phyloP scores from a whole-genome alignment of 2,329 filamentous ascomycete species.

The Hypoxylon sp. region DNA sequence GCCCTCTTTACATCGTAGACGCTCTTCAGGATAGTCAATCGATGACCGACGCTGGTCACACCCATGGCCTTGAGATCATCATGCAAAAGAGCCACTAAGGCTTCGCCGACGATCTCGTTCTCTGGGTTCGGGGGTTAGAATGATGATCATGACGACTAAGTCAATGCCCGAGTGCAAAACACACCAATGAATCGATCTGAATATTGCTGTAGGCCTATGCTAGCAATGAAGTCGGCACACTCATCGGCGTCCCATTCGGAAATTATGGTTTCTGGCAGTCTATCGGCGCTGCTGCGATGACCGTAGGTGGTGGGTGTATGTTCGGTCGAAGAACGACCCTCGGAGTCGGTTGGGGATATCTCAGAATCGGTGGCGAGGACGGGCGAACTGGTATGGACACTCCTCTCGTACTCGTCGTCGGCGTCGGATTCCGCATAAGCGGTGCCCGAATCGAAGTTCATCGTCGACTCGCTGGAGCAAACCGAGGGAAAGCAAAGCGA shows the following conservation, averaged over 20 bases:
- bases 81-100: slow-evolving; percentile 85
- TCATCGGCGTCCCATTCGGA: slow-evolving; percentile 86
- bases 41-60: slow-evolving; percentile 89
- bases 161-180: slow-evolving; percentile 43
- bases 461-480: slow-evolving; percentile 43
- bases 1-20: slow-evolving; percentile 97
- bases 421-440: slow-evolving; percentile 82
- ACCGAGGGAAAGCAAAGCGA: slow-evolving; percentile 10
- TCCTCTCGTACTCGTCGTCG: slow-evolving; percentile 84
- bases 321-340: slow-evolving; percentile 72
- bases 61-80: slow-evolving; percentile 96
- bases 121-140: slow-evolving; percentile 61
- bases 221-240: slow-evolving; percentile 86
- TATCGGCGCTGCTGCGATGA: slow-evolving; percentile 70
- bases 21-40: slow-evolving; percentile 91
- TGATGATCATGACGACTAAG: slow-evolving; percentile 35
- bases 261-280: slow-evolving; percentile 77
- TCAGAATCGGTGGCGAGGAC: slow-evolving; percentile 72
- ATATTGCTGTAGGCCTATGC: slow-evolving; percentile 83
- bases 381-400: slow-evolving; percentile 72
- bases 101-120: slow-evolving; percentile 93
- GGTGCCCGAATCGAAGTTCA: slow-evolving; percentile 71
- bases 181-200: slow-evolving; percentile 83
- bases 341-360: slow-evolving; percentile 74
- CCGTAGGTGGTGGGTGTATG: slow-evolving; percentile 84